A percentile compares a stretch with the other conserved stretches of the same genome.
Conservation (phyloP, 768 basidiomycete genomes). For the Neoboletus brunneissimus region DNA sequence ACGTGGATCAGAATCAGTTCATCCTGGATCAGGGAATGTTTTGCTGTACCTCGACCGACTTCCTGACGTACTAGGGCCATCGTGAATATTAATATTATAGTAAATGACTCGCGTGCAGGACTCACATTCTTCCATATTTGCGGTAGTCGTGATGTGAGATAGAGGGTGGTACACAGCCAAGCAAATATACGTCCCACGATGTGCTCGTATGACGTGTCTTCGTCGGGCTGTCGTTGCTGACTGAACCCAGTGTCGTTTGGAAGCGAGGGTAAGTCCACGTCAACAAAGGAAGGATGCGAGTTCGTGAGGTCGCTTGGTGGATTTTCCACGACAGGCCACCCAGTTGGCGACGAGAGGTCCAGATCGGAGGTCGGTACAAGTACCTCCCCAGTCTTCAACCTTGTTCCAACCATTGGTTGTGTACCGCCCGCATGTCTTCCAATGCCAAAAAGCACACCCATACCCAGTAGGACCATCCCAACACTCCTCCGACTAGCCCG, state of each 20-base stretch:
- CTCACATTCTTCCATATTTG: constrained; percentile 99
- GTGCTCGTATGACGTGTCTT: constrained; percentile 44
- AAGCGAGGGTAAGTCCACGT: constrained; percentile 20
- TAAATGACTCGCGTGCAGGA: constrained; percentile 18
- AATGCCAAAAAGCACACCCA: constrained; percentile 71
- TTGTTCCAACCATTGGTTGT: constrained; percentile 26
- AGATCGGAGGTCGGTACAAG: constrained; percentile 28
- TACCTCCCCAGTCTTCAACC: constrained; percentile 47
- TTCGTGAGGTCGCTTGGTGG: constrained; percentile 9
- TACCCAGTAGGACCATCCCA: constrained; percentile 77
- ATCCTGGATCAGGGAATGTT: constrained; percentile 1
- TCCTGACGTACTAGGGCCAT: constrained; percentile 65
- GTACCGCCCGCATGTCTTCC: constrained; percentile 45
- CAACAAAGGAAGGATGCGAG: constrained; percentile 1
- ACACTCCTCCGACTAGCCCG: constrained; percentile 68
- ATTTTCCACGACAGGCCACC: constrained; percentile 10
- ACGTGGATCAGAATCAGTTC: constrained; percentile 3
- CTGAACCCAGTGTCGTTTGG: neutral
- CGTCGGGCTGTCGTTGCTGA: constrained; percentile 17
- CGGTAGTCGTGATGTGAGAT: constrained; percentile 89
- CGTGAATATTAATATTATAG: constrained; percentile 1
- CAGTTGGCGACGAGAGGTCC: neutral
- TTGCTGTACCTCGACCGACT: constrained; percentile 74
- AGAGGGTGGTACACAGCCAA: constrained; percentile 91
- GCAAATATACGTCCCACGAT: constrained; percentile 88